Evolutionary conservation across 2,329 filamentous ascomycete species (phyloP), one percentile per base, ranked within the genome.

Genomic region (Aspergillus candidus): DNA sequence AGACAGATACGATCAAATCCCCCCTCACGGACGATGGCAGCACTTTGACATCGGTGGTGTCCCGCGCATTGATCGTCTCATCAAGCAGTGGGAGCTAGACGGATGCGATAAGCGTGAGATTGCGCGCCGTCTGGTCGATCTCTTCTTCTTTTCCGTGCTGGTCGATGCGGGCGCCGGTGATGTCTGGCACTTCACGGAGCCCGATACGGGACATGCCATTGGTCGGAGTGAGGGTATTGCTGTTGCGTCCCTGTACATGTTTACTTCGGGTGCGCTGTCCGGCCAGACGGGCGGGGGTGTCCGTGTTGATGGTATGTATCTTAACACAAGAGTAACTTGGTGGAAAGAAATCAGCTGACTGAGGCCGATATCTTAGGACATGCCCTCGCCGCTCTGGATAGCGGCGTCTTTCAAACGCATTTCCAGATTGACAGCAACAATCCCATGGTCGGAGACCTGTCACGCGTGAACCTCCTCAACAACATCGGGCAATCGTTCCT

Each of bases 61-160:
- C 22, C 65, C 72, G 32, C 75, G 79, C 30, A 61, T 80, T 6
- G 61, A 66, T 6, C 57, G 65, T 6, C 56, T 79, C 3, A 60
- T 76, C 3, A 55, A 68, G 17, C 56, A 66, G 35, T 78, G 76
- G 77, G 61, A 71, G 2, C 56, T 54, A 2, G 61, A 66, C 0
- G 62, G 61, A 1, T 57, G 60, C 32, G 72, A 78, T 40, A 63
- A 67, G 1, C 49, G 61, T 1, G 77, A 79, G 47, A 57, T 71
- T 4, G 73, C 74, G 0, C 73, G 78, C 3, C 70, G 77, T 0
- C 60, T 82, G 13, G 71, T 81, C 35, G 80, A 83, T 53, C 63
- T 83, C 6, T 83, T 83, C 62, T 73, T 82, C 37, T 75, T 80
- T 3, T 79, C 78, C 0, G 78, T 81, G 1, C 66, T 81, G 12